Evolutionary conservation across 495 filamentous ascomycete species (phyloP), one percentile per base, ranked within the genome.

Genomic region (Neurospora sp.): DNA sequence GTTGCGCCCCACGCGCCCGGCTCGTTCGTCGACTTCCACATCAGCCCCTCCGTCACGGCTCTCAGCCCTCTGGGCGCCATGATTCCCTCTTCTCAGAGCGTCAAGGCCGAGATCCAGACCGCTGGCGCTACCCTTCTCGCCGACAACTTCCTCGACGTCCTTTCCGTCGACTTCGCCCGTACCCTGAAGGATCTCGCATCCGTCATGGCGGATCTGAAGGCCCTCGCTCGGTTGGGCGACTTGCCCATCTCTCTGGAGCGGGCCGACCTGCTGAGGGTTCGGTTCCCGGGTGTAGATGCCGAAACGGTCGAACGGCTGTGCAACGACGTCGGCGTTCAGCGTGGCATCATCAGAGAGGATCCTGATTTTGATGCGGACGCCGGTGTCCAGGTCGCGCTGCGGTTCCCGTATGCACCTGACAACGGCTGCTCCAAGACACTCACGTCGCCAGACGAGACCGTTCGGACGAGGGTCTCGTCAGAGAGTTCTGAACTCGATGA

Each of bases 261-360:
- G 8, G 79, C 80, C 44, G 79, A 80, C 48, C 80, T 84, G 4
- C 83, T 99, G 9, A 88, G 92, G 12, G 91, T 98, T 3, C 90
- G 93, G 42, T 98, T 99, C 79, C 92, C 93, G 1, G 96, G 96
- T 31, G 97, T 95, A 75, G 94, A 98, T 77, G 89, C 88, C 0
- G 89, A 91, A 5, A 92, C 92, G 3, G 94, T 98, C 0, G 93
- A 96, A 79, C 83, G 86, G 18, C 85, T 98, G 0, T 98, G 94
- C 79, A 86, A 92, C 66, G 96, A 99, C 81, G 86, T 95, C n/a
- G 92, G 92, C 20, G 84, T 98, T 10, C 86, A 87, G 54, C 84
- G 93, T 41, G 96, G 96, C 4, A 84, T 93, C 18, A 88, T 98
- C 10, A 76, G 83, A 20, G 91, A 98, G 82, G 96, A 99, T 76